These are phyloP conservation scores for Paramecium sexaurelia DNA, from an alignment of 73 alveolate genomes.

Conservation along the genomic window DNA sequence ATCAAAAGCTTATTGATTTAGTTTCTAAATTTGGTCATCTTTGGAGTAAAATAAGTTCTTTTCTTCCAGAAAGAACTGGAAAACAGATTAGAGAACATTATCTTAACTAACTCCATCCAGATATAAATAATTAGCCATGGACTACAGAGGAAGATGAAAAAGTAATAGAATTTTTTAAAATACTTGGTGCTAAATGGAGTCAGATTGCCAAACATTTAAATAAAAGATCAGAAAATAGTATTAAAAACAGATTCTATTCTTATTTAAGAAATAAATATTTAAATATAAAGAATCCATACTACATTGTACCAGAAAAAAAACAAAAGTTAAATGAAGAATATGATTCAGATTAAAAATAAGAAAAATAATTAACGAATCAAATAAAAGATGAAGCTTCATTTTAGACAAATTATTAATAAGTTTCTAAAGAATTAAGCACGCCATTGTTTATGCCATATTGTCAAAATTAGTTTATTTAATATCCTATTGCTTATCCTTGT, in stretches of 20 bases:
- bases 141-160: constrained; percentile 66
- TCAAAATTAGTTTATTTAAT: not conserved
- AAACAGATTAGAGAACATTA: constrained; percentile 65
- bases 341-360: not conserved
- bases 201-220: constrained; percentile 83
- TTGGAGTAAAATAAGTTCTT: constrained; percentile 62
- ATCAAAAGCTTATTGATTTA: constrained; percentile 1
- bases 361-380: not conserved
- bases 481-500: constrained; percentile 5
- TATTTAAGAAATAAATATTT: constrained; percentile 59
- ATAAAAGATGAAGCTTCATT: not conserved
- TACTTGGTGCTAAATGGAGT: constrained; percentile 94
- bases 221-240: constrained; percentile 95
- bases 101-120: constrained; percentile 60
- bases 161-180: constrained; percentile 48
- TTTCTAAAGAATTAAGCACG: not conserved
- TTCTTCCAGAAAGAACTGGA: constrained; percentile 58
- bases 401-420: not conserved
- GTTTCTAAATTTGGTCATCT: constrained; percentile 56
- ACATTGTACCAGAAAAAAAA: constrained; percentile 42
- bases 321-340: not conserved
- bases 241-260: constrained; percentile 87
- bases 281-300: constrained; percentile 49
- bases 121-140: constrained; percentile 59
- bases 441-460: not conserved